A percentile compares a stretch with the other conserved stretches of the same genome.
Conservation (phyloP, 1,139 yeast species). For the Yamadazyma sp. region DNA sequence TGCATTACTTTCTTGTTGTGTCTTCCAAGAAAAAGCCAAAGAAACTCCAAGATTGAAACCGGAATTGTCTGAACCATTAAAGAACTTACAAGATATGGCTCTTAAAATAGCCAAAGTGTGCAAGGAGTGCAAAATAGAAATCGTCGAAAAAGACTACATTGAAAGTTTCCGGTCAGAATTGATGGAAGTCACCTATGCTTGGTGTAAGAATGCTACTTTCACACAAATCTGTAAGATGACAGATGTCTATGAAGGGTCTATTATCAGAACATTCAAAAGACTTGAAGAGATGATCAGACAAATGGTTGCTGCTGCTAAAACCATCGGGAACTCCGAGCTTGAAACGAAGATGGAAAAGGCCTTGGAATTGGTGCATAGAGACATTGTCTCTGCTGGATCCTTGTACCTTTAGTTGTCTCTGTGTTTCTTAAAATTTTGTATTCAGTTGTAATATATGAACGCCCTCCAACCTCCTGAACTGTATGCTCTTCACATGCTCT, state of each 20-base stretch:
- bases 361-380: constrained; percentile 84
- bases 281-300: constrained; percentile 92
- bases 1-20: constrained; percentile 88
- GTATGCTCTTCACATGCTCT: too few species aligned
- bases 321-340: constrained; percentile 85
- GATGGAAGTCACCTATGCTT: constrained; percentile 94
- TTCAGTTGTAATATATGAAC: constrained; percentile 1
- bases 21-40: constrained; percentile 93
- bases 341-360: constrained; percentile 89
- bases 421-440: too few species aligned
- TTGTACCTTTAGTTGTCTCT: constrained; percentile 62
- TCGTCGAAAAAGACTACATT: constrained; percentile 87
- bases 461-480: too few species aligned
- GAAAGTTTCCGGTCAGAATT: constrained; percentile 88
- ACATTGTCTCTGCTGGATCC: constrained; percentile 94
- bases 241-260: constrained; percentile 95
- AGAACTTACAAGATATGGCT: constrained; percentile 88
- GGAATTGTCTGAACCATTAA: constrained; percentile 85
- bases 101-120: constrained; percentile 83
- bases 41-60: constrained; percentile 84
- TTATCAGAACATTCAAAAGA: constrained; percentile 91
- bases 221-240: constrained; percentile 98
- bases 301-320: constrained; percentile 84
- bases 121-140: constrained; percentile 84
- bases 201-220: constrained; percentile 96